Evolutionary conservation across 148 eudicot species (phyloP).

Genomic region (Heliosperma pusillum): DNA sequence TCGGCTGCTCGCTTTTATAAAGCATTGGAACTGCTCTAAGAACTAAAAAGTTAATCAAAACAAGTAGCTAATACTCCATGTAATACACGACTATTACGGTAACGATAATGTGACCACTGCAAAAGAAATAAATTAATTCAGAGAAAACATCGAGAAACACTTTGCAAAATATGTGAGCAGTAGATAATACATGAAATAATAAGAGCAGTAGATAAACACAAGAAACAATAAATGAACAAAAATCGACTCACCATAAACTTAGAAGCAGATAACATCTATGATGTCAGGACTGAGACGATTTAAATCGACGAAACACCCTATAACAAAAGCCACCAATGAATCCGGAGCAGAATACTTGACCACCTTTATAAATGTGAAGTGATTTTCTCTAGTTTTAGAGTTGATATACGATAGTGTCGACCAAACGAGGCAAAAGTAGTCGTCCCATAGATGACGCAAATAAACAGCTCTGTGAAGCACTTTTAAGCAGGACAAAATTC

Average conservation of each 20-base stretch:
- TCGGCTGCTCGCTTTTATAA: no score
- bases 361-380: background rate
- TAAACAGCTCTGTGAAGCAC: no score
- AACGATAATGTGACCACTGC: no score
- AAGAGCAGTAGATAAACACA: no score
- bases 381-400: background rate
- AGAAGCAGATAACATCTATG: background rate
- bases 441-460: background rate
- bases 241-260: background rate
- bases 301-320: background rate
- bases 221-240: no score
- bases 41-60: no score
- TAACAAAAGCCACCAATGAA: background rate
- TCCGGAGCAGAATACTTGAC: background rate
- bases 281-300: background rate
- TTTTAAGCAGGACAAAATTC: background rate
- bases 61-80: no score
- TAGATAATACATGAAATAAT: background rate
- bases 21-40: no score
- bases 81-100: no score
- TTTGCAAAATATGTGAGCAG: no score
- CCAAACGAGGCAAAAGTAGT: background rate
- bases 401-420: background rate
- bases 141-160: no score
- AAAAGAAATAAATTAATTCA: no score